Conservation (phyloP, 106 monocot genomes). For the Dendrobium nobile region DNA sequence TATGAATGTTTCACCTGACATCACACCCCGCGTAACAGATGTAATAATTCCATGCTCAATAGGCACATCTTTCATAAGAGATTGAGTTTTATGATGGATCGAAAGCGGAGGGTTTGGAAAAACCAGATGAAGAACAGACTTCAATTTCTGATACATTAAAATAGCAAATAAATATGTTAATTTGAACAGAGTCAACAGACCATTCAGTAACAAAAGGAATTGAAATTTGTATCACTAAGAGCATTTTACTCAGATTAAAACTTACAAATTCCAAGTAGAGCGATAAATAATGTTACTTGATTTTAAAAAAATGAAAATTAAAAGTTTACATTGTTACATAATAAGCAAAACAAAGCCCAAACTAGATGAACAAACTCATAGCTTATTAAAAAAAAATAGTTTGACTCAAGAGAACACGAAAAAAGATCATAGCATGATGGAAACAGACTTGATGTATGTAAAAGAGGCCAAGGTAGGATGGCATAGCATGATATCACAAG, state of each 20-base stretch:
- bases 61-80: slow-evolving; percentile 32
- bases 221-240: neutral
- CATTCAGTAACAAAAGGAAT: neutral
- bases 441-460: neutral
- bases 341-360: neutral
- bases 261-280: neutral
- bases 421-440: neutral
- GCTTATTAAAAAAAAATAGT: neutral
- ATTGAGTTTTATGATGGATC: slow-evolving; percentile 31
- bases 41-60: slow-evolving; percentile 82
- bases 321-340: neutral
- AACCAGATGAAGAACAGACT: slow-evolving; percentile 66
- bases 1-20: slow-evolving; percentile 55
- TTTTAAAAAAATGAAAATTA: neutral
- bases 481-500: neutral
- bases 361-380: neutral
- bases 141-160: slow-evolving; percentile 47
- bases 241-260: neutral
- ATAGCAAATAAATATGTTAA: neutral
- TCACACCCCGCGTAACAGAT: slow-evolving; percentile 62
- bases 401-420: neutral
- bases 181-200: neutral
- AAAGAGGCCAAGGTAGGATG: neutral
- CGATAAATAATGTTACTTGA: neutral
- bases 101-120: slow-evolving; percentile 68